phyloP scores from a whole-genome alignment of 306 rosid genomes.

The Fragaria iinumae region DNA sequence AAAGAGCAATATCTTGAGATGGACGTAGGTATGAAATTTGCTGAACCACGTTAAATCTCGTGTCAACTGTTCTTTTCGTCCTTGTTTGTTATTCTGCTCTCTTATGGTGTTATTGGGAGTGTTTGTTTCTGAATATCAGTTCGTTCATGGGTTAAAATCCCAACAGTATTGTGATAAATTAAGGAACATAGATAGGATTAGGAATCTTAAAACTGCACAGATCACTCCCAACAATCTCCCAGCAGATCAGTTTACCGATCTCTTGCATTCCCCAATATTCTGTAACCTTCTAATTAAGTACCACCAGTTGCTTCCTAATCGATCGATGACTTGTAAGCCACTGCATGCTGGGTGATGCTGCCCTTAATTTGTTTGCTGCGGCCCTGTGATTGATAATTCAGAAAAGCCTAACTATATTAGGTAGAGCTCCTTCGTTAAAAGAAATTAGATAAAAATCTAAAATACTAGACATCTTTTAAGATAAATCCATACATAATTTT shows the following conservation, averaged over 20 bases:
- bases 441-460: no score
- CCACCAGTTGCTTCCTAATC: slow-evolving; percentile 48
- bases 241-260: slow-evolving; percentile 66
- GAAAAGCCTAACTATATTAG: not conserved
- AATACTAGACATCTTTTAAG: no score
- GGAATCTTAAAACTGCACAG: slow-evolving; percentile 68
- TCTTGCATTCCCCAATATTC: slow-evolving; percentile 75
- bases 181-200: slow-evolving; percentile 45
- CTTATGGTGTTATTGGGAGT: no score
- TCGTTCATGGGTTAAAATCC: no score
- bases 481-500: no score
- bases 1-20: no score
- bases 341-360: slow-evolving; percentile 33
- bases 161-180: no score
- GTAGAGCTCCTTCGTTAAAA: not conserved
- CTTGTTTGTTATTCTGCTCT: no score
- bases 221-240: slow-evolving; percentile 40
- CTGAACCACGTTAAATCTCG: no score
- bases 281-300: slow-evolving; percentile 42
- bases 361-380: slow-evolving; percentile 35
- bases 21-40: no score
- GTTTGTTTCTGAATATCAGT: no score
- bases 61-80: no score
- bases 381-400: slow-evolving; percentile 25
- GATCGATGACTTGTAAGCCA: slow-evolving; percentile 50